Evolutionary conservation across 2,329 filamentous ascomycete genomes (phyloP), one percentile per base, ranked within the genome.

Genomic region (Fusarium virguliforme): DNA sequence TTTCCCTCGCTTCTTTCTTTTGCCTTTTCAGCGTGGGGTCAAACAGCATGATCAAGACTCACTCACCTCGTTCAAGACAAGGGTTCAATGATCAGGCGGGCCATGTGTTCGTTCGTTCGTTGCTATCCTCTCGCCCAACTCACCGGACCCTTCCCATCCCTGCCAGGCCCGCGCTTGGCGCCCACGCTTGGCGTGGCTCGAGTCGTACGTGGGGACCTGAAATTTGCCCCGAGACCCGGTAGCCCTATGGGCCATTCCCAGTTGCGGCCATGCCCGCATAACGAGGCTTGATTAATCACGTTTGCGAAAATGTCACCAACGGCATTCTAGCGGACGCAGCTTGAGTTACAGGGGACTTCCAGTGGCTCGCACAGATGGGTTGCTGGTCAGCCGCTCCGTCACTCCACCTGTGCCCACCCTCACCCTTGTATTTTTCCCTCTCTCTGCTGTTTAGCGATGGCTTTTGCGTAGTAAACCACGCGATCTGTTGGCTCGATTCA

Each of bases 231-330:
- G 18, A 22, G 24, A n/a, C 24, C n/a, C 26, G 15, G 58, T 65
- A 65, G 68, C 60, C 64, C 48, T 71, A 60, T 40, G 13, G 41
- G n/a, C 68, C 51, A 71, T 65, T 9, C 35, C 68, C 57, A 7
- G 30, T 71, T 69, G 18, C 34, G 64, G 64, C 28, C 48, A 62
- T 55, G 54, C 41, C 51, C 40, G 67, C 68, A 71, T 58, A 38
- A 64, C n/a, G 67, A 68, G 69, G 65, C 68, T 60, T 71, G 48
- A 64, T 58, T 46, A 18, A 37, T 70, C 41, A 38, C 51, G 26
- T 69, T 69, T 61, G 57, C 28, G 8, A 26, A 18, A 53, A 66
- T 58, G 63, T 58, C 65, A 60, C 43, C 28, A 37, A 15, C 9
- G 46, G 12, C 30, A 54, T 28, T 22, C 34, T 40, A 34, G 38